phyloP scores from a whole-genome alignment of 768 basidiomycete species.

The Roridomyces roridus region DNA sequence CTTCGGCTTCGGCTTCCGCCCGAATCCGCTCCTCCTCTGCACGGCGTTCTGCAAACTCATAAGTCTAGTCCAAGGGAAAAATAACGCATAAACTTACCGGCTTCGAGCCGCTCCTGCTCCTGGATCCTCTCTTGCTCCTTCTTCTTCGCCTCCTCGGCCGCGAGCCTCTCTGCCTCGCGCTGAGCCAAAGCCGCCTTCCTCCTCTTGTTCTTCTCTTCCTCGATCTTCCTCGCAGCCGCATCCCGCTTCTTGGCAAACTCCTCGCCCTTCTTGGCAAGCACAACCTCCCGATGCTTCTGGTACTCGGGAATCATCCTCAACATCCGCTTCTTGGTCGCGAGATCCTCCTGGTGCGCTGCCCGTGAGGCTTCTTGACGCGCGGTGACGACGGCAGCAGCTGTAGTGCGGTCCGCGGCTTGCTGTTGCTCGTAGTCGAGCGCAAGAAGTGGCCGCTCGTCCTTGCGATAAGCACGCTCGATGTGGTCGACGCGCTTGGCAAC shows the following conservation, averaged over 20 bases:
- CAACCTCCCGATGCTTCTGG: conserved; percentile 50
- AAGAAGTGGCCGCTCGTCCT: conserved; percentile 89
- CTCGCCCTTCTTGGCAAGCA: conserved; percentile 63
- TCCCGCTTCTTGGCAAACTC: conserved; percentile 69
- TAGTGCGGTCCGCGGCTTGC: conserved; percentile 75
- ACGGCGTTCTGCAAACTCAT: conserved; percentile 45
- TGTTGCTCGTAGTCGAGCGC: conserved; percentile 87
- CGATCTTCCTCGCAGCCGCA: conserved; percentile 70
- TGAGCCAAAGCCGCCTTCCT: conserved; percentile 60
- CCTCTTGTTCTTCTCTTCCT: conserved; percentile 84
- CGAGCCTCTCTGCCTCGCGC: conserved; percentile 60
- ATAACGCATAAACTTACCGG: conserved; percentile 48
- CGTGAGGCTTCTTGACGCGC: conserved; percentile 61
- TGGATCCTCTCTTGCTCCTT: conserved; percentile 58
- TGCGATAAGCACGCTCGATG: conserved; percentile 91
- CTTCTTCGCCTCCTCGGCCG: conserved; percentile 47
- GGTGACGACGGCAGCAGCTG: conserved; percentile 67
- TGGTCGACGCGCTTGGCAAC: conserved; percentile 92
- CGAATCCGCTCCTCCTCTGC: conserved; percentile 59
- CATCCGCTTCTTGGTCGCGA: conserved; percentile 80
- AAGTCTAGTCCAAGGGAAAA: background rate
- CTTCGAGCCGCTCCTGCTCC: conserved; percentile 53
- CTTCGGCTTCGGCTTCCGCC: conserved; percentile 57
- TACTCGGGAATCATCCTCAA: conserved; percentile 78
- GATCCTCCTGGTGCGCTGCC: conserved; percentile 64